These are phyloP conservation scores for Besnoitia besnoiti DNA, from an alignment of 169 alveolate genomes.

Conservation along the genomic window DNA sequence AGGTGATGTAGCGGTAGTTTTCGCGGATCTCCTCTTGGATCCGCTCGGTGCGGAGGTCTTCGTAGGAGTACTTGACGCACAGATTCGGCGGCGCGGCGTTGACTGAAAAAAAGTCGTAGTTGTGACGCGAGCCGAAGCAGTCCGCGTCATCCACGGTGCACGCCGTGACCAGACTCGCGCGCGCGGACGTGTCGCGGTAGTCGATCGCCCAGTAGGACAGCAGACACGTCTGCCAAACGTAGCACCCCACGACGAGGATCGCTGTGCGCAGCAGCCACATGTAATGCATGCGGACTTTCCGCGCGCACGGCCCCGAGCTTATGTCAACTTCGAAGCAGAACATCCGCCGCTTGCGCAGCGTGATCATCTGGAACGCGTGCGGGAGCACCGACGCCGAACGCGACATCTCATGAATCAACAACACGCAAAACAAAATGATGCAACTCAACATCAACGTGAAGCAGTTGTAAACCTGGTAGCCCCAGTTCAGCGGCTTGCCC, in stretches of 20 bases:
- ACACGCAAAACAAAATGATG: constrained; percentile 48
- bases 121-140: constrained; percentile 53
- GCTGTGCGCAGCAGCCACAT: constrained; percentile 64
- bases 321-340: constrained; percentile 69
- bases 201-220: constrained; percentile 59
- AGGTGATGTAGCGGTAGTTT: constrained; percentile 51
- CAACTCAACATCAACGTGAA: constrained; percentile 60
- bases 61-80: constrained; percentile 38
- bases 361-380: constrained; percentile 64
- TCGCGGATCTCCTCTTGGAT: not conserved
- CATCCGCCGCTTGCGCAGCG: constrained; percentile 60
- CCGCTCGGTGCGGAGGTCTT: not conserved
- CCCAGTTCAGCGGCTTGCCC: constrained; percentile 35
- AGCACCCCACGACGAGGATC: constrained; percentile 56
- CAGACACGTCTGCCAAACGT: constrained; percentile 66
- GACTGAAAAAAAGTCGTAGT: constrained; percentile 53
- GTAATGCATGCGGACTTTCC: constrained; percentile 67
- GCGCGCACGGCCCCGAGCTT: constrained; percentile 57
- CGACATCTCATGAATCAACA: constrained; percentile 57
- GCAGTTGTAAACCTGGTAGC: constrained; percentile 60
- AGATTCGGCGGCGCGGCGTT: constrained; percentile 63
- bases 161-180: constrained; percentile 42
- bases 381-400: constrained; percentile 66
- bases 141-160: constrained; percentile 56
- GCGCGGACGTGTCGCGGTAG: constrained; percentile 43